Percentiles rank a stretch among this genome's conserved stretches.
Evolutionary conservation across 1,284 basidiomycete genomes (phyloP).

Genomic region (Chondrostereum purpureum): DNA sequence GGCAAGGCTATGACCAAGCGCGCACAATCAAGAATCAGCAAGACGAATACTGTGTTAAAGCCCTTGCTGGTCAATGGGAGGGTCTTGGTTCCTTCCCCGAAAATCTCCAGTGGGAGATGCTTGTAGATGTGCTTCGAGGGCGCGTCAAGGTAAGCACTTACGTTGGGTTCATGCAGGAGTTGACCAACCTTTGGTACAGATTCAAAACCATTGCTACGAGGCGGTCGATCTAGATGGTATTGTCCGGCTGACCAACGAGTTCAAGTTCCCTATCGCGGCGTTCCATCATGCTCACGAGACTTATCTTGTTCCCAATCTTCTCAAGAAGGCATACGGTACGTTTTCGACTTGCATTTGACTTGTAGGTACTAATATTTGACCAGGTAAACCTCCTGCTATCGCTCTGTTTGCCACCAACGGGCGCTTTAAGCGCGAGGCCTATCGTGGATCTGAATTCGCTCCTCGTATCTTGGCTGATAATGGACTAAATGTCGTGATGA

Average conservation of each 20-base stretch:
- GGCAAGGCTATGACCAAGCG: conserved; percentile 48
- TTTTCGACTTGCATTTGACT: conserved; percentile 2
- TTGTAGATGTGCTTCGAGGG: conserved; percentile 57
- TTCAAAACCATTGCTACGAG: conserved; percentile 5
- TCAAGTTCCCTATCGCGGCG: conserved; percentile 43
- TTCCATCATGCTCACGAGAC: conserved; percentile 82
- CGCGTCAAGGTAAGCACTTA: conserved; percentile 34
- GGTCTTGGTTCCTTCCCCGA: conserved; percentile 49
- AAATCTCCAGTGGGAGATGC: conserved; percentile 58
- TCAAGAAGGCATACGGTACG: conserved; percentile 67
- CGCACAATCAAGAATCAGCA: conserved; percentile 58
- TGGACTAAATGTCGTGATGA: conserved; percentile 73
- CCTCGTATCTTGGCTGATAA: conserved; percentile 73
- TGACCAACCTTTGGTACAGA: neutral
- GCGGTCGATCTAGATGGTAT: conserved; percentile 5
- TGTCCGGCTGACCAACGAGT: conserved; percentile 13
- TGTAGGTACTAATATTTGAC: neutral
- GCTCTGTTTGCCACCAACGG: conserved; percentile 69
- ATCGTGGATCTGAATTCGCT: conserved; percentile 81
- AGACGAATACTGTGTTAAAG: conserved; percentile 53
- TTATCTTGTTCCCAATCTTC: conserved; percentile 68
- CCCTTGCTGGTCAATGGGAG: conserved; percentile 43
- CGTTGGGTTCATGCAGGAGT: neutral
- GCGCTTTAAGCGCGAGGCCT: conserved; percentile 83
- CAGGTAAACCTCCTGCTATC: conserved; percentile 56